Evolutionary conservation across 2,329 filamentous ascomycete genomes (phyloP).

Genomic region (Alternaria metachromatica): DNA sequence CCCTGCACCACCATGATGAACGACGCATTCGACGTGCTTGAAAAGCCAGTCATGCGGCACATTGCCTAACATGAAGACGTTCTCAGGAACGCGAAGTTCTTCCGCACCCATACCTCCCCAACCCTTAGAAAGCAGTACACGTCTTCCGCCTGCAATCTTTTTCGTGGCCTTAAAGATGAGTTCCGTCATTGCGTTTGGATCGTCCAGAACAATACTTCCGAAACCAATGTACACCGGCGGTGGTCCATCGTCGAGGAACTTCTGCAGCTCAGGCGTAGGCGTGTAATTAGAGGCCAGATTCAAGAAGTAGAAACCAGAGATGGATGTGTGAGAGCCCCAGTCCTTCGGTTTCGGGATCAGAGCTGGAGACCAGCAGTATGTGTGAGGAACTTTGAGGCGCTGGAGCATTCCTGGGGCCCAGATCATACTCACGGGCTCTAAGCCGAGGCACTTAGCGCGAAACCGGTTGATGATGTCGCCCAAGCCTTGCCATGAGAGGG

Average conservation of each 20-base stretch:
- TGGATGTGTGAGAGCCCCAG: constrained; percentile 24
- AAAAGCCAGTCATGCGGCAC: constrained; percentile 89
- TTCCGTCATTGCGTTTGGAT: constrained; percentile 54
- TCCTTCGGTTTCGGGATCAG: constrained; percentile 26
- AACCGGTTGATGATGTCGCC: constrained; percentile 57
- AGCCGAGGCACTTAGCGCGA: constrained; percentile 44
- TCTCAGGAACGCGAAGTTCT: constrained; percentile 28
- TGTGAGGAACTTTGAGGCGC: constrained; percentile 50
- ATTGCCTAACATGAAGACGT: constrained; percentile 65
- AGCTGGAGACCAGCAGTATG: constrained; percentile 56
- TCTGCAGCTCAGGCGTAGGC: constrained; percentile 48
- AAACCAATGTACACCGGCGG: constrained; percentile 64
- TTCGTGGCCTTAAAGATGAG: constrained; percentile 57
- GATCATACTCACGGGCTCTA: constrained; percentile 49
- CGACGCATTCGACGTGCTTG: constrained; percentile 75
- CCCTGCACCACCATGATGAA: constrained; percentile 85
- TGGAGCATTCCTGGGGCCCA: constrained; percentile 49
- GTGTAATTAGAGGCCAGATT: constrained; percentile 44
- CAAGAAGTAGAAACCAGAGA: constrained; percentile 58
- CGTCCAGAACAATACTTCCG: constrained; percentile 63
- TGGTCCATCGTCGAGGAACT: constrained; percentile 57
- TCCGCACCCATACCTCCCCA: constrained; percentile 1
- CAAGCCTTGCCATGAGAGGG: constrained; percentile 59
- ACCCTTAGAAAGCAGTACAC: constrained; percentile 62
- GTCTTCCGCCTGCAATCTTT: constrained; percentile 19